Conservation (phyloP, 805 yeast species). For the Naumovozyma baii region DNA sequence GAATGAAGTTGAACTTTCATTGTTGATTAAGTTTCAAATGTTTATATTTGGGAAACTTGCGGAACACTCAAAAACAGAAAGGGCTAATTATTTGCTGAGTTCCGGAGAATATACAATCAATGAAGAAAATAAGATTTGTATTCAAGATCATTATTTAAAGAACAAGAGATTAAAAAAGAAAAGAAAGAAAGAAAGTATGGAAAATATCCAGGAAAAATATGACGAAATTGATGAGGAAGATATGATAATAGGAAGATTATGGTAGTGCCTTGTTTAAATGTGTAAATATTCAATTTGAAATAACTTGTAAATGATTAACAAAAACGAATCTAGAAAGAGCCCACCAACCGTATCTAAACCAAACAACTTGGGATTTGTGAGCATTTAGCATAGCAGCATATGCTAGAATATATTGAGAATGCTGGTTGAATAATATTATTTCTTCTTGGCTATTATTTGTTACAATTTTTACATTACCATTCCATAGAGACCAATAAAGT, state of each 20-base stretch:
- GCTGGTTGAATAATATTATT: conserved; percentile 27
- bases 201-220: conserved; percentile 6
- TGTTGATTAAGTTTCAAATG: conserved; percentile 17
- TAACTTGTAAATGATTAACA: conserved; percentile 48
- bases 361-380: conserved; percentile 84
- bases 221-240: conserved; percentile 23
- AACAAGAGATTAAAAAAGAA: conserved; percentile 4
- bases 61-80: conserved; percentile 7
- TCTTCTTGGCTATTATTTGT: neutral
- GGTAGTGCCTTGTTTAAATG: conserved; percentile 22
- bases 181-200: conserved; percentile 3
- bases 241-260: conserved; percentile 24
- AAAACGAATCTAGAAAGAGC: conserved; percentile 65
- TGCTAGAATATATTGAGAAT: conserved; percentile 27
- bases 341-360: conserved; percentile 92
- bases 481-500: conserved; percentile 1
- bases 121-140: conserved; percentile 6
- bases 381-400: conserved; percentile 71
- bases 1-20: conserved; percentile 4
- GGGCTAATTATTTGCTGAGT: conserved; percentile 14
- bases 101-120: conserved; percentile 13
- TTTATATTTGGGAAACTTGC: conserved; percentile 13
- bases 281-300: neutral
- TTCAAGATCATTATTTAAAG: conserved; percentile 8
- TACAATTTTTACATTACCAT: neutral